Conservation (phyloP, 805 yeast genomes). For the Dipodascus albidus region DNA sequence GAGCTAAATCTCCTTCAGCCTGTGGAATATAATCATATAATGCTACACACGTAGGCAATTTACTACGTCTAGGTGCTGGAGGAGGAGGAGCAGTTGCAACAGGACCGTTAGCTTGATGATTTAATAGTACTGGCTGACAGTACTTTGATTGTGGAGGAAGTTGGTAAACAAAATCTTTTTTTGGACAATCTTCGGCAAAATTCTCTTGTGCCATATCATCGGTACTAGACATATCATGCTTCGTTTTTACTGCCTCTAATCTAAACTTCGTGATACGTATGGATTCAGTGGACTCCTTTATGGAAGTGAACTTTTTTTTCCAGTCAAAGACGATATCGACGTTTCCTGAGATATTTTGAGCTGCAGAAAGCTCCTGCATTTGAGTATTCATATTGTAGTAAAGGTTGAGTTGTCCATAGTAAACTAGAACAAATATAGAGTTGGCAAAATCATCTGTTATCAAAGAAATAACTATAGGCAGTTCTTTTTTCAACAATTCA, state of each 20-base stretch:
- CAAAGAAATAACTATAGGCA: constrained; percentile 50
- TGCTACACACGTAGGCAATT: constrained; percentile 53
- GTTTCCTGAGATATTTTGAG: background rate
- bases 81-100: background rate
- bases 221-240: constrained; percentile 68
- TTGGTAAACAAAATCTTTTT: background rate
- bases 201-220: constrained; percentile 26
- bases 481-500: constrained; percentile 82
- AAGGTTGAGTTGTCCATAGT: constrained; percentile 95
- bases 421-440: constrained; percentile 87
- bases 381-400: constrained; percentile 83
- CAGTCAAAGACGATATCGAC: background rate
- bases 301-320: background rate
- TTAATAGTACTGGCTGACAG: background rate
- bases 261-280: constrained; percentile 83
- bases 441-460: constrained; percentile 78
- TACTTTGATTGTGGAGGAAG: constrained; percentile 1
- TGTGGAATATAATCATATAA: constrained; percentile 87
- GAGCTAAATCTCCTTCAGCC: constrained; percentile 81
- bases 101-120: background rate
- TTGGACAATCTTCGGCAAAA: background rate
- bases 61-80: background rate
- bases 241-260: constrained; percentile 74
- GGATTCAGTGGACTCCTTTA: constrained; percentile 75
- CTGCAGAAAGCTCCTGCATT: constrained; percentile 65